phyloP scores from a whole-genome alignment of 176 grass and related monocot genomes.

The Aegilops longissima region DNA sequence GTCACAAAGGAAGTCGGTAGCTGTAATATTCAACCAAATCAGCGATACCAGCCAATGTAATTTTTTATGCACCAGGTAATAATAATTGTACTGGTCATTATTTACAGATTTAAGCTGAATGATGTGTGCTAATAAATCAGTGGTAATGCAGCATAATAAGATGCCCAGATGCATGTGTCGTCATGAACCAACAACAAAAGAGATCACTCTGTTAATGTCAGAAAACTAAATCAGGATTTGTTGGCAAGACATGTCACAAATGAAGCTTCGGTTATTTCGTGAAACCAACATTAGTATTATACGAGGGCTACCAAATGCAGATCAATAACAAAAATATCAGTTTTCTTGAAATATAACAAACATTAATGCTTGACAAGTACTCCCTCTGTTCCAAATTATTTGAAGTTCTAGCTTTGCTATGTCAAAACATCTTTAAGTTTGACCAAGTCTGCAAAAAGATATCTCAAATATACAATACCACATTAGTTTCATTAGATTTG shows the following conservation, averaged over 20 bases:
- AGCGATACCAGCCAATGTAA: not conserved
- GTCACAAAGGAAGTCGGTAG: not conserved
- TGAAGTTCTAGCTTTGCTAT: not conserved
- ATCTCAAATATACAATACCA: not conserved
- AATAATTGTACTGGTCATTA: not conserved
- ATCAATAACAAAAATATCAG: not conserved
- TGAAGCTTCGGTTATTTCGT: not conserved
- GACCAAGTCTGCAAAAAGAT: not conserved
- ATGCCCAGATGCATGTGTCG: conserved; percentile 2
- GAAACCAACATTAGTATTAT: not conserved
- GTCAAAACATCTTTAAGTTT: not conserved
- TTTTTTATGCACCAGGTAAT: conserved; percentile 1
- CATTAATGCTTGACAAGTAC: not conserved
- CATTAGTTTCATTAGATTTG: not conserved
- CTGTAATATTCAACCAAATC: not conserved
- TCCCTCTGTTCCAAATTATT: not conserved
- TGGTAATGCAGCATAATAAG: conserved; percentile 14
- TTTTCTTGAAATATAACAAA: not conserved
- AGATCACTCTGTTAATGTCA: conserved; percentile 1
- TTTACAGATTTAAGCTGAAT: not conserved
- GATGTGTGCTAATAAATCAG: conserved; percentile 2
- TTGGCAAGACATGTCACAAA: not conserved
- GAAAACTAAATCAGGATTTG: not conserved
- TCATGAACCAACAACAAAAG: not conserved
- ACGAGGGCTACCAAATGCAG: not conserved